Percentiles rank a stretch among this genome's conserved stretches.
phyloP scores from a whole-genome alignment of 176 grass and related monocot genomes.

The Triticum timopheevii region DNA sequence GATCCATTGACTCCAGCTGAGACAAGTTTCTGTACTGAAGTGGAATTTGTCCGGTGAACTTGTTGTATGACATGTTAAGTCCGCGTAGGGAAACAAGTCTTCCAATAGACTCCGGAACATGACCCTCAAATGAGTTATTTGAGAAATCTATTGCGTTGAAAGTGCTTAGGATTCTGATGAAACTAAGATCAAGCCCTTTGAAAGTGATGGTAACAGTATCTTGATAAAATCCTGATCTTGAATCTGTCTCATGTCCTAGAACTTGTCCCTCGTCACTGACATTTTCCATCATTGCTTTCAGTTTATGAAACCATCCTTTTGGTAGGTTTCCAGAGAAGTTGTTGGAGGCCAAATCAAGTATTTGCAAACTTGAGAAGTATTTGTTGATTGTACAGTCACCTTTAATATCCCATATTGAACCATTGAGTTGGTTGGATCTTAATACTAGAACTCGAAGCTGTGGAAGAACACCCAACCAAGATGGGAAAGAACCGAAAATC shows the following conservation, averaged over 20 bases:
- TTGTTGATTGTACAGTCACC: neutral
- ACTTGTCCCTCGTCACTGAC: neutral
- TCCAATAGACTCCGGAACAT: neutral
- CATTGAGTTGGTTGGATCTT: constrained; percentile 11
- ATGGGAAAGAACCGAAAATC: constrained; percentile 17
- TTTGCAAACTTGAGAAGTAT: constrained; percentile 10
- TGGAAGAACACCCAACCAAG: neutral
- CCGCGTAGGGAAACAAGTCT: neutral
- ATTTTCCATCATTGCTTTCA: constrained; percentile 21
- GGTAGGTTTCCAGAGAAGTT: neutral
- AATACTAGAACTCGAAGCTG: constrained; percentile 10
- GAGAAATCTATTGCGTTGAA: constrained; percentile 40
- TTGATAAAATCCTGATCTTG: neutral
- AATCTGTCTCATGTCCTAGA: neutral
- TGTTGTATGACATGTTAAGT: constrained; percentile 23
- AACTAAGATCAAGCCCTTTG: neutral
- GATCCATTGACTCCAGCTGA: constrained; percentile 32
- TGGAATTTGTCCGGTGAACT: neutral
- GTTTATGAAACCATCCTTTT: neutral
- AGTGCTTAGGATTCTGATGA: neutral
- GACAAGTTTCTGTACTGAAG: neutral
- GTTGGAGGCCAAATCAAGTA: constrained; percentile 37
- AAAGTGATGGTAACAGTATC: neutral
- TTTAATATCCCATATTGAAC: neutral
- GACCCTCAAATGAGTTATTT: neutral